These are phyloP conservation scores for Lactifluus piperatus DNA, from an alignment of 768 basidiomycete genomes.

Conservation along the genomic window DNA sequence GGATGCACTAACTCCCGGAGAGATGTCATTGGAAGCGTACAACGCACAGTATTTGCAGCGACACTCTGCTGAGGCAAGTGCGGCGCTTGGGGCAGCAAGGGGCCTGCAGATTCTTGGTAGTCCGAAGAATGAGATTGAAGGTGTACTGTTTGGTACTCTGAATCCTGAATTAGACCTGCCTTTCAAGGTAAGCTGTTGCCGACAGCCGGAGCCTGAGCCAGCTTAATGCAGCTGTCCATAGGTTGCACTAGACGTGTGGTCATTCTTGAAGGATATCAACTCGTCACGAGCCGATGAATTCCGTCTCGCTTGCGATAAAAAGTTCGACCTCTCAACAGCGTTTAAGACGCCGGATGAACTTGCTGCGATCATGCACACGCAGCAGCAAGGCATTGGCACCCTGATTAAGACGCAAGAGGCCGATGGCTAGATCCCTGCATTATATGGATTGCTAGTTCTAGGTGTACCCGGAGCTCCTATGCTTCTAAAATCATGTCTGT, in stretches of 20 bases:
- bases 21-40: slow-evolving; percentile 51
- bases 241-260: slow-evolving; percentile 43
- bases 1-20: slow-evolving; percentile 44
- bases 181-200: slow-evolving; percentile 35
- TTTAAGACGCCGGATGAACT: slow-evolving; percentile 55
- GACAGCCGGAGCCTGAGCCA: not conserved
- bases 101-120: slow-evolving; percentile 40
- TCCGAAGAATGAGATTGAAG: slow-evolving; percentile 52
- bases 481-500: not conserved
- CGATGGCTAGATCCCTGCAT: slow-evolving; percentile 3
- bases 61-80: slow-evolving; percentile 40
- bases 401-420: slow-evolving; percentile 7
- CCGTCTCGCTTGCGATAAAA: slow-evolving; percentile 40
- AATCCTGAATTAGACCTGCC: slow-evolving; percentile 35
- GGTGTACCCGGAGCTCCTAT: not conserved
- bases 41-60: slow-evolving; percentile 71
- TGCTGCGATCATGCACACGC: slow-evolving; percentile 27
- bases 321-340: slow-evolving; percentile 53
- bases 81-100: slow-evolving; percentile 57
- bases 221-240: slow-evolving; percentile 23
- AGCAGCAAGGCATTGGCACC: slow-evolving; percentile 18
- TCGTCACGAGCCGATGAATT: slow-evolving; percentile 56
- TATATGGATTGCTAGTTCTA: not conserved
- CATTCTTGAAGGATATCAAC: slow-evolving; percentile 40
- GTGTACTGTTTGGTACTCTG: slow-evolving; percentile 42